These are phyloP conservation scores for Ceratocystis cacaofunesta DNA, from an alignment of 2,329 filamentous ascomycete species.

Conservation along the genomic window DNA sequence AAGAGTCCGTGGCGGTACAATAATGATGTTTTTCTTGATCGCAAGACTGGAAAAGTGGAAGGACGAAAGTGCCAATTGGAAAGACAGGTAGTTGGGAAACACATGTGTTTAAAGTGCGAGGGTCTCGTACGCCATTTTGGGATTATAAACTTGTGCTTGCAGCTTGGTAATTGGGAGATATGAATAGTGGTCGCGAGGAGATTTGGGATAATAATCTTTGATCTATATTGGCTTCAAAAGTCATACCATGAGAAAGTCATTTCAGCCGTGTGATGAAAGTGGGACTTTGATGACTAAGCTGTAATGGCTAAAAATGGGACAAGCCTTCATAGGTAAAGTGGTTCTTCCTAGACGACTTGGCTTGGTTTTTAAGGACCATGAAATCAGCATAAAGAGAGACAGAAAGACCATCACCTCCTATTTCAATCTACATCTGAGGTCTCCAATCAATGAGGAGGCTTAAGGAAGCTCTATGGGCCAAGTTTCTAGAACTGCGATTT, in stretches of 20 bases:
- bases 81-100: background rate
- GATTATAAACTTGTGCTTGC: conserved; percentile 6
- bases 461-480: background rate
- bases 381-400: background rate
- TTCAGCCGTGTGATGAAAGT: conserved; percentile 11
- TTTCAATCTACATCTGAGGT: background rate
- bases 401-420: background rate
- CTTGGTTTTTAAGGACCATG: background rate
- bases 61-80: background rate
- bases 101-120: background rate
- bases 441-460: background rate
- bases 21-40: background rate
- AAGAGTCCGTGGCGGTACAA: too few species aligned
- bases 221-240: background rate
- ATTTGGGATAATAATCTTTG: conserved; percentile 1
- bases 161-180: conserved; percentile 1
- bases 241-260: conserved; percentile 8
- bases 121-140: conserved; percentile 28
- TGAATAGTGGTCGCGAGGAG: conserved; percentile 3
- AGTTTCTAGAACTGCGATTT: conserved; percentile 3
- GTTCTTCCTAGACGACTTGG: background rate
- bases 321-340: background rate
- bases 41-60: background rate
- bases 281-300: conserved; percentile 11
- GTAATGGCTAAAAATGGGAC: conserved; percentile 4